Base-by-base conservation (phyloP, 192 early-diverging fungal genomes). In the Coemansia sp. region DNA sequence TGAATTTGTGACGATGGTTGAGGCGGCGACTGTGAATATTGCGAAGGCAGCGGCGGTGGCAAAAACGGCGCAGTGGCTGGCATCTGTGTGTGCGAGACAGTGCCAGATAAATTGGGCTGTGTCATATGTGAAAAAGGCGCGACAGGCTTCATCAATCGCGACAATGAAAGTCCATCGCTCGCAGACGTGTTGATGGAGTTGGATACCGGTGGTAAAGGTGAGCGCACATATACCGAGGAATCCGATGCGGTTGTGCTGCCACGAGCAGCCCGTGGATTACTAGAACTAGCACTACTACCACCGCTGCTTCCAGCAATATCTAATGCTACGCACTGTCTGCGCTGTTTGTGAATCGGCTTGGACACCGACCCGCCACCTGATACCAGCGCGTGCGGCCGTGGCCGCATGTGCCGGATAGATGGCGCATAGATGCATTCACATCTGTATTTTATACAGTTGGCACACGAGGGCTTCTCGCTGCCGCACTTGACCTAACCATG, bases 141-240 rank as follows among this genome's bases (percentile, higher is more conserved):
- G 16, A 78, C 69, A n/a, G 76, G 67, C 62, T 66, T 65, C 76
- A 78, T 78, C 60, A 78, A 34, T 23, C 69, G 76, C 52, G 76
- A 69, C 23, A 60, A 25, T n/a, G 76, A 69, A 47, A 68, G 51
- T 1, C 67, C 59, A 54, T 71, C 68, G 26, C 32, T 22, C 4
- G 60, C 25, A 0, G 48, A 16, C 12, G 38, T 44, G 38, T 9
- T 16, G 41, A 23, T 41, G 32, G 53, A 38, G 38, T 24, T 28
- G 7, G 26, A 25, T 7, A 27, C 26, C 47, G 30, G 30, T 49
- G 62, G 31, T 30, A 63, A 52, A 19, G 55, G 50, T 31, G 60
- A 62, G 24, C 49, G 49, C 60, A 53, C 14, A 38, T 51, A 18
- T 53, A 22, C 21, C 10, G 51, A 23, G 30, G 22, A 31, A 32